Conservation (phyloP, 208 protist species). For the Phytomonas sp. region DNA sequence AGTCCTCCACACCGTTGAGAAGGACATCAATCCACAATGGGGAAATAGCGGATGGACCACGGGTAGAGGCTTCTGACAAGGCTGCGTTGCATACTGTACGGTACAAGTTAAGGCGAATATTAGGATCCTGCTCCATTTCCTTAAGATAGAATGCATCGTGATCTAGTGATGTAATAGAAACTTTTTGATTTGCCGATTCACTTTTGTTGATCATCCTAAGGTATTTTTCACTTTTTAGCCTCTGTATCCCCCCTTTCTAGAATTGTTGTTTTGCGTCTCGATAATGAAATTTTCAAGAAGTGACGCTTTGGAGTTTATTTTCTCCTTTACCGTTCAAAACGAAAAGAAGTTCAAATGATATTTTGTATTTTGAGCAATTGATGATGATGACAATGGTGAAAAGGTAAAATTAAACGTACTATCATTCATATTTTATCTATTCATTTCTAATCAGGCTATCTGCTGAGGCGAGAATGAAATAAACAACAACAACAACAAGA, state of each 20-base stretch:
- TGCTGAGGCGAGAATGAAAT: background rate
- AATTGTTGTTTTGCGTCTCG: background rate
- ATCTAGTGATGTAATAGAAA: background rate
- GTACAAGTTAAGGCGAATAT: background rate
- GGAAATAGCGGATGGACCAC: background rate
- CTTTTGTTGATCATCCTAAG: background rate
- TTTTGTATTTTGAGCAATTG: constrained; percentile 10
- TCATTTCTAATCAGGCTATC: background rate
- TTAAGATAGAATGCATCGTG: background rate
- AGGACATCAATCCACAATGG: constrained; percentile 19
- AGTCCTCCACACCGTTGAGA: constrained; percentile 53
- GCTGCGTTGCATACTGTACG: background rate
- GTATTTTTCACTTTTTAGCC: background rate
- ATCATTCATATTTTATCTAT: background rate
- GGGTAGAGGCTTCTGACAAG: background rate
- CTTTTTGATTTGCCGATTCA: background rate
- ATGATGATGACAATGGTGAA: constrained; percentile 3
- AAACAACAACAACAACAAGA: background rate
- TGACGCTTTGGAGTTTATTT: background rate
- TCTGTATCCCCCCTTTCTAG: background rate
- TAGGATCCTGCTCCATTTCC: background rate
- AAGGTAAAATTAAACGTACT: background rate
- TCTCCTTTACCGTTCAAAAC: background rate
- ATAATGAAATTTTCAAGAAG: background rate
- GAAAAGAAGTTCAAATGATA: background rate